These are phyloP conservation scores for Melaleuca quinquenervia DNA, from an alignment of 345 rosid genomes.

Conservation along the genomic window DNA sequence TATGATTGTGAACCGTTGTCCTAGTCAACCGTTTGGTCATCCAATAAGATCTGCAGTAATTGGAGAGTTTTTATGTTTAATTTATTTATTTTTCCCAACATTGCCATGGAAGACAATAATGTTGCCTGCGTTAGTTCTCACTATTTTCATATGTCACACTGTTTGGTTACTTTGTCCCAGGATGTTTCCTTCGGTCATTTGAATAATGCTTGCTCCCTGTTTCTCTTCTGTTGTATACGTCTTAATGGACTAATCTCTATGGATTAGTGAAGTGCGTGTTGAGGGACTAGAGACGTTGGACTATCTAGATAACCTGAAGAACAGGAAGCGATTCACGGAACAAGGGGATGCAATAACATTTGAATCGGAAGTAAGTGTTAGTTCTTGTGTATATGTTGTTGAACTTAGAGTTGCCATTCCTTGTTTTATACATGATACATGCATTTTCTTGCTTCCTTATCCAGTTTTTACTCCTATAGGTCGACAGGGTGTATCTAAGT, in stretches of 20 bases:
- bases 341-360: slow-evolving; percentile 60
- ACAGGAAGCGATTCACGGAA: slow-evolving; percentile 46
- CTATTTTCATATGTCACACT: not conserved
- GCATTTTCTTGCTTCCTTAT: not conserved
- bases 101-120: not conserved
- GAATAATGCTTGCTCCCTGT: not conserved
- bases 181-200: not conserved
- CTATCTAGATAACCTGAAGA: slow-evolving; percentile 42
- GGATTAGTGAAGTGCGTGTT: slow-evolving; percentile 52
- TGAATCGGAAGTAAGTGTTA: slow-evolving; percentile 43
- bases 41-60: not conserved
- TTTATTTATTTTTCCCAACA: not conserved
- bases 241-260: not conserved
- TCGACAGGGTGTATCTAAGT: slow-evolving; percentile 40
- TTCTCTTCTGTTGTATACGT: not conserved
- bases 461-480: slow-evolving; percentile 6
- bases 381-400: not conserved
- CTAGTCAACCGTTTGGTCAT: not conserved
- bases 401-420: not conserved
- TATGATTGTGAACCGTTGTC: not conserved
- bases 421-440: not conserved
- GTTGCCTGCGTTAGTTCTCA: not conserved
- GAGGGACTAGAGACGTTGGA: slow-evolving; percentile 61
- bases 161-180: not conserved
- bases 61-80: not conserved